Percentiles rank a stretch among this genome's conserved stretches.
Evolutionary conservation across 2,329 filamentous ascomycete species (phyloP).

Genomic region (Clarireedia paspali): DNA sequence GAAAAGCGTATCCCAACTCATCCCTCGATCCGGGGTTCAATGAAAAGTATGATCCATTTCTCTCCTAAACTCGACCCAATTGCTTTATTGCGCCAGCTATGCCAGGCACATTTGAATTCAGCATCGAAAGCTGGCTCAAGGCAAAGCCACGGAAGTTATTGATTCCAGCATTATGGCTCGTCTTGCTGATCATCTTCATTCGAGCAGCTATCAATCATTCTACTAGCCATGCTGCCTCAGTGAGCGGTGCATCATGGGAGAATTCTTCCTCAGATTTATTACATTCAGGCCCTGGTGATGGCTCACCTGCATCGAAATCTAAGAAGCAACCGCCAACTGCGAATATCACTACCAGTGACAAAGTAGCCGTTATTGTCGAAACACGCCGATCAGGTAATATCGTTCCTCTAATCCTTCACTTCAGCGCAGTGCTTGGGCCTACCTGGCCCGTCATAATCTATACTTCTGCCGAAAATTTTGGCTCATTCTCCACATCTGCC

Average conservation of each 20-base stretch:
- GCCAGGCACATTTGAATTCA: neutral
- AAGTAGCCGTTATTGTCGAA: conserved; percentile 34
- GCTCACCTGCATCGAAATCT: neutral
- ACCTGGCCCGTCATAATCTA: conserved; percentile 38
- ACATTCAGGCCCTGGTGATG: neutral
- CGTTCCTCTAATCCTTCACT: conserved; percentile 34
- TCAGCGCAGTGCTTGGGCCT: conserved; percentile 34
- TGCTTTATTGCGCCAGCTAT: neutral
- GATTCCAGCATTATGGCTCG: conserved; percentile 1
- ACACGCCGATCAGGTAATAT: conserved; percentile 29
- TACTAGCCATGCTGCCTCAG: neutral
- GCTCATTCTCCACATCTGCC: conserved; percentile 28
- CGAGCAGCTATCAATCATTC: neutral
- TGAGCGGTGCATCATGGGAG: neutral
- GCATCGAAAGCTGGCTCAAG: conserved; percentile 3
- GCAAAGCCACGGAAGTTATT: conserved; percentile 5
- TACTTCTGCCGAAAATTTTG: conserved; percentile 27
- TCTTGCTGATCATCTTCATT: neutral
- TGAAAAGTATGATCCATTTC: neutral
- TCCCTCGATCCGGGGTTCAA: neutral
- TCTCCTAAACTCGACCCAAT: neutral
- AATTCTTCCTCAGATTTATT: neutral
- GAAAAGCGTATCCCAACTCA: neutral
- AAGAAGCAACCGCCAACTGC: conserved; percentile 9
- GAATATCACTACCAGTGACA: conserved; percentile 21